Percentiles rank a stretch among this genome's conserved stretches.
Evolutionary conservation across 139 green algal species (phyloP).

Genomic region (Chlorella sorokiniana): DNA sequence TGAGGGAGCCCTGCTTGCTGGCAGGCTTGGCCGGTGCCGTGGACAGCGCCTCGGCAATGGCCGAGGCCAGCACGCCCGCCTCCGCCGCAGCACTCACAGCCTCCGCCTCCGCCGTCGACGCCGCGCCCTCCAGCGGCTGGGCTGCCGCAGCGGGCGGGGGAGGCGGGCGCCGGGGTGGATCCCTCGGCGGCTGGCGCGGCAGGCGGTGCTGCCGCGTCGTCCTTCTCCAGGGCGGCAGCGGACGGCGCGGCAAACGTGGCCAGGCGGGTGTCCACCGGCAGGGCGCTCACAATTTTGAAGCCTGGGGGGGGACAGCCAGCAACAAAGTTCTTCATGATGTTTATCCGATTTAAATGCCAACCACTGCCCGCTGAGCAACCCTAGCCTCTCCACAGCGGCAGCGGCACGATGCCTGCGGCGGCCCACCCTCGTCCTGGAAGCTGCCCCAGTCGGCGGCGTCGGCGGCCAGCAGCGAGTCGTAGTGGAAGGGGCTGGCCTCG

Average conservation of each 20-base stretch:
- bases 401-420: background rate
- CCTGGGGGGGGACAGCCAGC: background rate
- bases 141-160: background rate
- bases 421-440: conserved; percentile 36
- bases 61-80: conserved; percentile 26
- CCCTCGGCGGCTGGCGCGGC: conserved; percentile 8
- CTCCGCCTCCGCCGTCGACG: conserved; percentile 11
- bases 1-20: background rate
- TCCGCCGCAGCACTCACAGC: conserved; percentile 18
- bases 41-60: conserved; percentile 33
- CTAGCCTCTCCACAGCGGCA: too few species aligned
- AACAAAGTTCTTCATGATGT: background rate
- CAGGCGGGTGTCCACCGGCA: conserved; percentile 35
- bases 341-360: too few species aligned
- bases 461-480: conserved; percentile 12
- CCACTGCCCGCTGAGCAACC: background rate
- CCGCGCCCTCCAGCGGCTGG: background rate
- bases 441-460: conserved; percentile 17
- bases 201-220: background rate
- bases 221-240: background rate
- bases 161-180: background rate
- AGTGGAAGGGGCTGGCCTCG: conserved; percentile 25
- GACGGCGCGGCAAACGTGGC: conserved; percentile 11
- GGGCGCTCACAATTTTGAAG: conserved; percentile 33
- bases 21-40: background rate